Percentiles rank a stretch among this genome's conserved stretches.
phyloP scores from a whole-genome alignment of 2,329 filamentous ascomycete species.

The Microsporum audouinii region DNA sequence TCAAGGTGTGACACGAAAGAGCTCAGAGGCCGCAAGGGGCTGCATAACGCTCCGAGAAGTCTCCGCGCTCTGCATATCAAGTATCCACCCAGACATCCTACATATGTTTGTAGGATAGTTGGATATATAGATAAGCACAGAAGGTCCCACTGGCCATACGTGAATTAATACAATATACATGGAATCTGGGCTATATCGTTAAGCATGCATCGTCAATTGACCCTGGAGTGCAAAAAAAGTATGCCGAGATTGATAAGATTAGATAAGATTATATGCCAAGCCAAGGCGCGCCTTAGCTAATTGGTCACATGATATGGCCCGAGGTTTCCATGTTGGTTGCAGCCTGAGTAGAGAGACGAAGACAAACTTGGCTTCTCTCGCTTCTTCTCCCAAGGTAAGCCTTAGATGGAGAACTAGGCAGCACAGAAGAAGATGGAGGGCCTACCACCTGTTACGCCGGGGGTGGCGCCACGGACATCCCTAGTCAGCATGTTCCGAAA shows the following conservation, averaged over 20 bases:
- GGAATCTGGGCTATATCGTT: background rate
- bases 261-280: background rate
- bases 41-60: constrained; percentile 1
- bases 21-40: background rate
- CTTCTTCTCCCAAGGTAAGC: background rate
- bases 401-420: background rate
- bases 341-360: background rate
- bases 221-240: background rate
- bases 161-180: too few species aligned
- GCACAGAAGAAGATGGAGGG: background rate
- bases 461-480: background rate
- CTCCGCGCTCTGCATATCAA: background rate
- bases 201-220: background rate
- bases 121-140: too few species aligned
- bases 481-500: constrained; percentile 23
- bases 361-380: background rate
- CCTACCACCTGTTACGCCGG: background rate
- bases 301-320: background rate
- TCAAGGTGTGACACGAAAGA: background rate
- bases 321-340: background rate
- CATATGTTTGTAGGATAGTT: too few species aligned
- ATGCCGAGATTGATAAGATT: background rate
- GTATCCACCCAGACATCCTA: background rate
- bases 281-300: background rate
- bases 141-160: too few species aligned